Conservation (phyloP, 2,329 filamentous ascomycete species). For the Hypoxylon sp. region DNA sequence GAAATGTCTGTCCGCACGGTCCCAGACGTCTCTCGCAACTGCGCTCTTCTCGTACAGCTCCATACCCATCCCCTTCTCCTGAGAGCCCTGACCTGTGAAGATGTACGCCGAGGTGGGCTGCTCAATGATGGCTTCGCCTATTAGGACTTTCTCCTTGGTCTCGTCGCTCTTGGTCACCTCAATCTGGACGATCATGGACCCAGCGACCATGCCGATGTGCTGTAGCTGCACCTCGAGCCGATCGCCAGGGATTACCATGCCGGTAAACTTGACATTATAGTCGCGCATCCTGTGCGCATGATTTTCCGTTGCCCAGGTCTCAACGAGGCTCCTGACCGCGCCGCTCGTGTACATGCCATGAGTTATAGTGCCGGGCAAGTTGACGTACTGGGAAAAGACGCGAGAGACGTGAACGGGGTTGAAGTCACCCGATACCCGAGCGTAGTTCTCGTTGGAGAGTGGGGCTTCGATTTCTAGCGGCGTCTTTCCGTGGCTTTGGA, state of each 20-base stretch:
- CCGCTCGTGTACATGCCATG: constrained; percentile 52
- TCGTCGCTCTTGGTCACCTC: constrained; percentile 41
- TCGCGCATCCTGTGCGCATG: constrained; percentile 36
- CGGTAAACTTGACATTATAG: constrained; percentile 45
- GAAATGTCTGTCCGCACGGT: constrained; percentile 47
- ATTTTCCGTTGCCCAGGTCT: constrained; percentile 35
- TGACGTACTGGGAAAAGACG: constrained; percentile 46
- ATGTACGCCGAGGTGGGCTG: constrained; percentile 47
- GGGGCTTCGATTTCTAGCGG: constrained; percentile 28
- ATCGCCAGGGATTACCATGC: constrained; percentile 50
- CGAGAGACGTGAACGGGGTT: constrained; percentile 52
- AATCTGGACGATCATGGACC: constrained; percentile 46
- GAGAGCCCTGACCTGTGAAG: constrained; percentile 53
- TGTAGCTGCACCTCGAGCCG: constrained; percentile 41
- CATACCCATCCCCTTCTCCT: constrained; percentile 52
- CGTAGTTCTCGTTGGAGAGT: constrained; percentile 39
- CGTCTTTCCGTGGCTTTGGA: constrained; percentile 22
- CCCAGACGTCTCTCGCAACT: constrained; percentile 48
- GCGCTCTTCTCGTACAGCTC: constrained; percentile 48
- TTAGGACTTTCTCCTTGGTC: constrained; percentile 45
- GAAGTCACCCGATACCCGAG: constrained; percentile 47
- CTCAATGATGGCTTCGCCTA: constrained; percentile 38
- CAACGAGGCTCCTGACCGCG: constrained; percentile 42
- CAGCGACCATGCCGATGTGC: constrained; percentile 47
- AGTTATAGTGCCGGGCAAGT: constrained; percentile 50